These are phyloP conservation scores for Aspergillus arachidicola DNA, from an alignment of 2,329 filamentous ascomycete species.

Conservation along the genomic window DNA sequence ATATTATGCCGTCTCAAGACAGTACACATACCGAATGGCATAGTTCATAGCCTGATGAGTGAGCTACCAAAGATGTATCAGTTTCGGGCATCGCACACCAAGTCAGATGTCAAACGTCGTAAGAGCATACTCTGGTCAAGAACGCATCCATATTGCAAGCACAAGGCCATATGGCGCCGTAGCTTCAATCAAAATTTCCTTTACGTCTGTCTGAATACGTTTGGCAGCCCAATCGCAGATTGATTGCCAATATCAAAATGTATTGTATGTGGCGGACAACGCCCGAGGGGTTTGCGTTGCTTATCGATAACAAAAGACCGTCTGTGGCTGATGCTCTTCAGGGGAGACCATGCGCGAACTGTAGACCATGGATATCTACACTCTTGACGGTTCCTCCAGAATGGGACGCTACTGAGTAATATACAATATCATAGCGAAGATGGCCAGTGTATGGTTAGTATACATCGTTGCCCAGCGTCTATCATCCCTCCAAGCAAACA, in stretches of 20 bases:
- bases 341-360: not conserved
- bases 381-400: not conserved
- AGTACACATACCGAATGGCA: slow-evolving; percentile 65
- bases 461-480: not conserved
- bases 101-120: not conserved
- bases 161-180: not conserved
- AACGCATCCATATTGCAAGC: slow-evolving; percentile 69
- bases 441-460: not conserved
- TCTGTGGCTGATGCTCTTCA: slow-evolving; percentile 14
- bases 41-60: slow-evolving; percentile 86
- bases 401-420: not conserved
- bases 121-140: slow-evolving; percentile 57
- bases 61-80: slow-evolving; percentile 46
- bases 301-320: slow-evolving; percentile 27
- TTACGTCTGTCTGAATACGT: not conserved
- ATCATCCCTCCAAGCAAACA: slow-evolving; percentile 10
- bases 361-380: not conserved
- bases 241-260: not conserved
- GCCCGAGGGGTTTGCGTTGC: slow-evolving; percentile 8
- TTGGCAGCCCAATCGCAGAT: not conserved
- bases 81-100: not conserved
- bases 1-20: slow-evolving; percentile 17
- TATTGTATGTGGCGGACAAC: not conserved
- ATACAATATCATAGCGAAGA: not conserved
- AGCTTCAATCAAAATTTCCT: not conserved